Base-by-base conservation (phyloP, 176 grass and related monocot genomes). In the Hordeum marinum region DNA sequence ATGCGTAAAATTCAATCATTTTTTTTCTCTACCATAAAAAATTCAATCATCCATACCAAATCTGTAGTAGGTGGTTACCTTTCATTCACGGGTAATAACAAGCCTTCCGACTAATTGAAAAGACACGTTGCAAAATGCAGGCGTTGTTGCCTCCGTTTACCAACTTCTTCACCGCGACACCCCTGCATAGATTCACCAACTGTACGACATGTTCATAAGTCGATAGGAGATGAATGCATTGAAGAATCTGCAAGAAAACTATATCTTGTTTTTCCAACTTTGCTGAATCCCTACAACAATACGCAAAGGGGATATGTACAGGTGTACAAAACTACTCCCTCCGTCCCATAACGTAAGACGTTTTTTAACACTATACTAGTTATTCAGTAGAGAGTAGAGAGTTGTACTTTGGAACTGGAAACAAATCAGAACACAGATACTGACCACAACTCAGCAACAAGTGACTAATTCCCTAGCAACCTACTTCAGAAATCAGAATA, bases 401-500 rank as follows among this genome's bases (percentile, higher is more conserved):
- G 71, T 75, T 11, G 26, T 50, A 75, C 25, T 50, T 75, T 75
- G 1, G 3, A 75, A 50, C 8, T 18, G 42, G 66, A 68, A 20
- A 68, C 9, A 37, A 48, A 27, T 52, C 15, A 31, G 14, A 29
- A 29, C 72, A 31, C 43, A 10, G 13, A 50, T 20, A 20, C 43
- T 32, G 72, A 75, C 6, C 72, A 54, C 15, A 34, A 21, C 5
- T 34, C 72, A 34, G 72, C 72, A 32, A 14, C 27, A 31, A 29
- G 62, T 29, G 17, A 34, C 15, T 18, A 75, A 43, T 50, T 27
- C 41, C 41, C 72, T 75, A 31, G 20, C 26, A 83, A 14, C 39
- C 37, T 62, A 58, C 54, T 73, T 72, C 45, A 79, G 45, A 86
- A 54, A 73, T 48, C 70, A 29, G 72, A 75, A 46, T 80, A 77